Evolutionary conservation across 108 stramenopile genomes (phyloP), one percentile per base, ranked within the genome.

Genomic region (Bacterosira constricta): DNA sequence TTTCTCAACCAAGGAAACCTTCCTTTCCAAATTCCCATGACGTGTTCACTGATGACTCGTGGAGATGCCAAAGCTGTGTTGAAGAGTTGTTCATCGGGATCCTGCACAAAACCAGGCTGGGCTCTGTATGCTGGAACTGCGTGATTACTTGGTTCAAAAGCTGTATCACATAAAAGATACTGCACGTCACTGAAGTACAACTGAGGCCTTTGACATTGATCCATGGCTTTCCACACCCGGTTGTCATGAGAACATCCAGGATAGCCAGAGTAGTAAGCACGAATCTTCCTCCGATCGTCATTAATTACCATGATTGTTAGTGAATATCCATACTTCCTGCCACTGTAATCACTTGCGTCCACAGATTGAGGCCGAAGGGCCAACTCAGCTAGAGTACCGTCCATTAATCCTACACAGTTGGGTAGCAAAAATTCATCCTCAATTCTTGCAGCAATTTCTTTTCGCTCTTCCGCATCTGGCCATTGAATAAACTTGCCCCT

Each of bases 361-460:
- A 39, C 38, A 8, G 56, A 58, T 45, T 29, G 13, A 13, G 80
- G 80, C 57, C 37, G 1, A 29, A 58, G 38, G 13, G 30, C 67
- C 21, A 81, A 36, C 4, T 52, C 55, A 20, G 70, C 63, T 0
- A 75, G 53, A 12, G 80, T 81, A 0, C 80, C 73, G 49, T 81
- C 80, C 29, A 55, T 55, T 10, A 81, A 25, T 0, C 54, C 73
- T 38, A 81, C 55, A 30, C 60, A 63, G 62, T 81, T 62, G 5
- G 73, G 73, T 0, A 74, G 63, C n/a, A 23, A 6, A 31, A 56
- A 81, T 37, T 56, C 30, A 3, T 56, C 12, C 10, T 58, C 25
- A 23, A 69, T 57, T 8, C 34, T 20, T 3, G 8, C n/a, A 1
- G 66, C 51, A 30, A 80, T 80, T 45, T 44, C 18, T 31, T 44